These are phyloP conservation scores for Podaxis sp. DNA, from an alignment of 768 basidiomycete genomes.

Conservation along the genomic window DNA sequence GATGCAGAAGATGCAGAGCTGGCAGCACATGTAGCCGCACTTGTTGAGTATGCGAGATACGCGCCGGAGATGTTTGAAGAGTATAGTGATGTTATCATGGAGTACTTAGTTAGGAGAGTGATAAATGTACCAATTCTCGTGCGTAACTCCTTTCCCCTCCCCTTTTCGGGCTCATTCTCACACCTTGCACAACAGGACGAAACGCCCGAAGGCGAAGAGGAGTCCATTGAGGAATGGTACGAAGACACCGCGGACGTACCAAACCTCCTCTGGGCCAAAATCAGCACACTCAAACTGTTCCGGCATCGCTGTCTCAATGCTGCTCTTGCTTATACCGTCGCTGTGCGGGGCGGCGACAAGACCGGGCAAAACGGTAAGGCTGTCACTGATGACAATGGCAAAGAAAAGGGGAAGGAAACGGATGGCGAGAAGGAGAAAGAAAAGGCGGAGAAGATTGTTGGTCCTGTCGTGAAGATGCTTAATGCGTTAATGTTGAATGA, in stretches of 20 bases:
- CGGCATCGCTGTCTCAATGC: slow-evolving; percentile 66
- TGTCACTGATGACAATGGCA: neutral
- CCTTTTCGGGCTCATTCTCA: neutral
- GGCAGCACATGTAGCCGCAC: slow-evolving; percentile 65
- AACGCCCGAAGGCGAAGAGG: slow-evolving; percentile 48
- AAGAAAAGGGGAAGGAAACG: neutral
- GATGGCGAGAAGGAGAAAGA: slow-evolving; percentile 24
- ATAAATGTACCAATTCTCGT: slow-evolving; percentile 55
- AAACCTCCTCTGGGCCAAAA: slow-evolving; percentile 60
- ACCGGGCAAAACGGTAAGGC: neutral
- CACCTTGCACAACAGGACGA: slow-evolving; percentile 38
- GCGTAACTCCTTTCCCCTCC: slow-evolving; percentile 28
- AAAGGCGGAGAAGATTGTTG: slow-evolving; percentile 62
- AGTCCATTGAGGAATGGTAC: slow-evolving; percentile 64
- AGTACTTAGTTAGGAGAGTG: slow-evolving; percentile 66
- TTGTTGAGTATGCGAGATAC: slow-evolving; percentile 71
- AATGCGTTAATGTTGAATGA: slow-evolving; percentile 64
- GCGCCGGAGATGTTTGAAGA: slow-evolving; percentile 75
- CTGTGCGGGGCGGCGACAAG: neutral
- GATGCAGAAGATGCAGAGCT: slow-evolving; percentile 45
- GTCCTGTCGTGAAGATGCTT: slow-evolving; percentile 77
- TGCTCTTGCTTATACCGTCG: neutral
- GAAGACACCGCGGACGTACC: slow-evolving; percentile 58
- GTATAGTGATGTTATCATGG: slow-evolving; percentile 71
- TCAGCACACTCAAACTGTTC: slow-evolving; percentile 77